A percentile compares a stretch with the other conserved stretches of the same genome.
phyloP scores from a whole-genome alignment of 2,329 filamentous ascomycete species.

The Diaporthe citriasiana region DNA sequence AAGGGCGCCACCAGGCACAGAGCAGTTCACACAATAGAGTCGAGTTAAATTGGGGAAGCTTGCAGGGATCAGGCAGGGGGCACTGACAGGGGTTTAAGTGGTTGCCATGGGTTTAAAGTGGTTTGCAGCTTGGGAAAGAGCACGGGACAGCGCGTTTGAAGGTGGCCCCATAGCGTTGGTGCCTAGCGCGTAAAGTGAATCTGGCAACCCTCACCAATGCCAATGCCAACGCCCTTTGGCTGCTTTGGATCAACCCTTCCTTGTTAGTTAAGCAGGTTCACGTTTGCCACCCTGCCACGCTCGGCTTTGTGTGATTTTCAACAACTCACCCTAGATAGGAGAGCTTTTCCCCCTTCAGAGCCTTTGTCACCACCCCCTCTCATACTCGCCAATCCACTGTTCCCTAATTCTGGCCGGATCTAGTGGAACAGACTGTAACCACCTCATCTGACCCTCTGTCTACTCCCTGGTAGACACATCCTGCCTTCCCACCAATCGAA shows the following conservation, averaged over 20 bases:
- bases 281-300: slow-evolving; percentile 17
- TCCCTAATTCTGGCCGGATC: background rate
- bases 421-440: background rate
- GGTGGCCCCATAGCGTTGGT: background rate
- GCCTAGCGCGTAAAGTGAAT: slow-evolving; percentile 26
- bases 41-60: slow-evolving; percentile 12
- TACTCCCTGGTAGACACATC: background rate
- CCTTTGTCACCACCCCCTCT: background rate
- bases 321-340: background rate
- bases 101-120: slow-evolving; percentile 16
- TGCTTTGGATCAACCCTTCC: slow-evolving; percentile 13
- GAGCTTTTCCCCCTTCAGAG: background rate
- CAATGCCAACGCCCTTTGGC: slow-evolving; percentile 6
- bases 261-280: slow-evolving; percentile 23
- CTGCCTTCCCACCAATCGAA: background rate
- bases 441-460: background rate
- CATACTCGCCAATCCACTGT: background rate
- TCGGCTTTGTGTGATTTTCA: slow-evolving; percentile 30
- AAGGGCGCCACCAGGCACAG: slow-evolving; percentile 15
- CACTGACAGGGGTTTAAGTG: slow-evolving; percentile 16
- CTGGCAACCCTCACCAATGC: slow-evolving; percentile 6
- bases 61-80: slow-evolving; percentile 22
- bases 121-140: slow-evolving; percentile 12
- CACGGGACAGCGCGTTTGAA: slow-evolving; percentile 33
- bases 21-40: background rate